A percentile compares a stretch with the other conserved stretches of the same genome.
Conservation (phyloP, 192 early-diverging fungal species). For the Podila clonocystis region DNA sequence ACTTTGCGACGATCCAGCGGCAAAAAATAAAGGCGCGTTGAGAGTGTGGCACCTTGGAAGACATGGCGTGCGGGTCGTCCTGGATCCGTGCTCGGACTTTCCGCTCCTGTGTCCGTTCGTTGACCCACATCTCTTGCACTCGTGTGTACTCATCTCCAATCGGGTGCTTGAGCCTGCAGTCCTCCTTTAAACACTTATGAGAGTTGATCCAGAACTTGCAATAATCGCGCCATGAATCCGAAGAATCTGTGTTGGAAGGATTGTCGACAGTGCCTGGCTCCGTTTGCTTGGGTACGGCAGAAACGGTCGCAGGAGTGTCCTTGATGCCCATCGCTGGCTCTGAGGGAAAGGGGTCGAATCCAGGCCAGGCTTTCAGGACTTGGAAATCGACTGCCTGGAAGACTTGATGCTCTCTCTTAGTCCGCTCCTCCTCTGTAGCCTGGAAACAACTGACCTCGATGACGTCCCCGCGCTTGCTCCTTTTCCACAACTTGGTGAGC, state of each 20-base stretch:
- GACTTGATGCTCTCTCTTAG: conserved; percentile 26
- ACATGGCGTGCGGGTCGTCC: conserved; percentile 53
- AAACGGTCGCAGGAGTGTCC: not conserved
- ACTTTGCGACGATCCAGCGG: conserved; percentile 56
- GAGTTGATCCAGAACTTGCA: conserved; percentile 54
- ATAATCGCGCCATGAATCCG: conserved; percentile 26
- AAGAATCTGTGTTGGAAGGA: not conserved
- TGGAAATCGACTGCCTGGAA: conserved; percentile 35
- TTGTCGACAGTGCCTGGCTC: not conserved
- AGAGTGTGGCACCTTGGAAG: conserved; percentile 57
- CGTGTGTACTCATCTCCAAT: conserved; percentile 9
- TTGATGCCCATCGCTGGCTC: conserved; percentile 42
- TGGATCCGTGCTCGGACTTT: conserved; percentile 33
- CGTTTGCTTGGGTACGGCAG: too few species aligned
- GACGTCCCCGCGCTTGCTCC: conserved; percentile 19
- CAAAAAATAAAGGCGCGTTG: conserved; percentile 61
- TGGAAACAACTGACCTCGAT: conserved; percentile 21
- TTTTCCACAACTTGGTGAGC: conserved; percentile 23
- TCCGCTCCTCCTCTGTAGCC: conserved; percentile 16
- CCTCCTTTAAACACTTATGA: conserved; percentile 18
- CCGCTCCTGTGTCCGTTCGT: conserved; percentile 44
- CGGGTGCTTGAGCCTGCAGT: conserved; percentile 25
- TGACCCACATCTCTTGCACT: conserved; percentile 36
- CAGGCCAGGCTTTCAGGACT: conserved; percentile 34
- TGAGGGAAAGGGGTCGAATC: conserved; percentile 18